These are phyloP conservation scores for Orbilia quercus DNA, from an alignment of 2,329 filamentous ascomycete species.

Conservation along the genomic window DNA sequence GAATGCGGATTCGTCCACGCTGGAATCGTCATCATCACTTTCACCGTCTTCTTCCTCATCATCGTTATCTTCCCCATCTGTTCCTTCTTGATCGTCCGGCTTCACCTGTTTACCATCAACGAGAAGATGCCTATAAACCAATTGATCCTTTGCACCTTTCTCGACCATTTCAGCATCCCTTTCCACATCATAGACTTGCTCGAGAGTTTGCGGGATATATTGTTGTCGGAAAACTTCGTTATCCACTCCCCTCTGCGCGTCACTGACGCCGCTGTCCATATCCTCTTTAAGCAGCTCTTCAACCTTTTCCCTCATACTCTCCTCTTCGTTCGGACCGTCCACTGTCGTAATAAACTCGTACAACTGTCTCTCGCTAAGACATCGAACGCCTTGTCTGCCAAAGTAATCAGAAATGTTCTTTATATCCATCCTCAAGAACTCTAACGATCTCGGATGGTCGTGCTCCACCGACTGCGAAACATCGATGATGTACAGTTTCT, in stretches of 20 bases:
- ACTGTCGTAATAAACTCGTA: constrained; percentile 85
- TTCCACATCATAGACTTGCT: constrained; percentile 96
- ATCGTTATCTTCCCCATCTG: constrained; percentile 11
- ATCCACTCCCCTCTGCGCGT: constrained; percentile 76
- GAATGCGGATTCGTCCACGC: constrained; percentile 44
- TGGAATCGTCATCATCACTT: constrained; percentile 29
- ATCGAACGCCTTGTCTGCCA: constrained; percentile 78
- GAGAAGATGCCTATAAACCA: constrained; percentile 86
- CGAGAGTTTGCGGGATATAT: constrained; percentile 94
- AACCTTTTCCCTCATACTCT: constrained; percentile 54
- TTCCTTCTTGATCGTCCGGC: constrained; percentile 18
- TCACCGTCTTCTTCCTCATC: constrained; percentile 29
- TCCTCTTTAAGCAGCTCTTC: constrained; percentile 64
- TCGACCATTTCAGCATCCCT: constrained; percentile 83
- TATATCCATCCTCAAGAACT: constrained; percentile 97
- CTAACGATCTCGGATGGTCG: constrained; percentile 89
- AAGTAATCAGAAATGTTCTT: constrained; percentile 98
- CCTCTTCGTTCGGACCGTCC: constrained; percentile 65
- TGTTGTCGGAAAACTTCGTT: constrained; percentile 94
- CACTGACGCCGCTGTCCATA: constrained; percentile 56
- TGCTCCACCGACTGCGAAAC: constrained; percentile 98
- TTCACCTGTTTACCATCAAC: constrained; percentile 70
- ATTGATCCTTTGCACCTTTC: constrained; percentile 77
- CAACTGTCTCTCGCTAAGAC: constrained; percentile 78
- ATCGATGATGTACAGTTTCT: constrained; percentile 90